These are phyloP conservation scores for Torulaspora maleeae DNA, from an alignment of 805 yeast species.

Conservation along the genomic window DNA sequence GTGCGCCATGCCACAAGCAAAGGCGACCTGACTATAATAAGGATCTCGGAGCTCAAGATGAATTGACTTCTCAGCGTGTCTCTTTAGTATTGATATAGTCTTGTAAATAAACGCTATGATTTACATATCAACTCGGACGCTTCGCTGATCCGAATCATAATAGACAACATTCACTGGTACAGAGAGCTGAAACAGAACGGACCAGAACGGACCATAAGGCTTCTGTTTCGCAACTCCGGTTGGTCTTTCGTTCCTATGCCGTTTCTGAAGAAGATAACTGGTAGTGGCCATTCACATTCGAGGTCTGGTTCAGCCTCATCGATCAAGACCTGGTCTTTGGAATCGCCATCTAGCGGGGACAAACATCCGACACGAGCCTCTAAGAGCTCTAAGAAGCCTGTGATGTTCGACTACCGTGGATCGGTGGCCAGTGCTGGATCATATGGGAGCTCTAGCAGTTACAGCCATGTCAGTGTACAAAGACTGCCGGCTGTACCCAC, in stretches of 20 bases:
- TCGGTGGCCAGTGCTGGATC: constrained; percentile 8
- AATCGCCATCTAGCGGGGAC: constrained; percentile 8
- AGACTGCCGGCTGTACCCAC: not conserved
- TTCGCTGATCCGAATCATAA: not conserved
- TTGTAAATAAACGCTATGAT: constrained; percentile 9
- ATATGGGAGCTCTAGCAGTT: constrained; percentile 1
- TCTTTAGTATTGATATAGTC: not conserved
- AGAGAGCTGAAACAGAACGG: not conserved
- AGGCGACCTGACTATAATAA: constrained; percentile 70
- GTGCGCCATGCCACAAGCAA: constrained; percentile 59
- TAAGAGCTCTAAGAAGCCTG: constrained; percentile 2
- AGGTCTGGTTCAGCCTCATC: constrained; percentile 30
- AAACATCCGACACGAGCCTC: constrained; percentile 10
- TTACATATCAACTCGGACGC: not conserved
- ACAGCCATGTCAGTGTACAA: not conserved
- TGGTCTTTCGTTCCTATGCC: constrained; percentile 18
- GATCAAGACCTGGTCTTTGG: constrained; percentile 14
- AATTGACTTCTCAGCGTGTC: constrained; percentile 25
- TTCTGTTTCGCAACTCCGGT: not conserved
- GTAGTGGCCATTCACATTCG: constrained; percentile 22
- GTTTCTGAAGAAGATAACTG: constrained; percentile 27
- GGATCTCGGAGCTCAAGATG: constrained; percentile 67
- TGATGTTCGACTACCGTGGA: constrained; percentile 1
- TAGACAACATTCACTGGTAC: not conserved
- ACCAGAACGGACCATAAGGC: too few species aligned